phyloP scores from a whole-genome alignment of 768 basidiomycete species.

The Rhizopogon rudus region DNA sequence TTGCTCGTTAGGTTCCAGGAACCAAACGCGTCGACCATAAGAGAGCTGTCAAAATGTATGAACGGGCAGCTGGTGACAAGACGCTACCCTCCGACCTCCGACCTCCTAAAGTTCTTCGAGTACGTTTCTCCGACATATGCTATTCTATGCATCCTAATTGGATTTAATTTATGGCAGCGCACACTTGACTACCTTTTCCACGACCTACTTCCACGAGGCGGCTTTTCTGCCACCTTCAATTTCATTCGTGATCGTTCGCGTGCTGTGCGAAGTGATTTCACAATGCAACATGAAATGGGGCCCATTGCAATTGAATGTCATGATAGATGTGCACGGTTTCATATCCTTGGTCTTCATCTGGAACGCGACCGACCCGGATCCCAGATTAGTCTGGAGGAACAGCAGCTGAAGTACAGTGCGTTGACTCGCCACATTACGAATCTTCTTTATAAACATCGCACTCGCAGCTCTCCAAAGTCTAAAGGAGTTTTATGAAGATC shows the following conservation, averaged over 20 bases:
- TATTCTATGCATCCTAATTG: neutral
- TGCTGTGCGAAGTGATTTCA: slow-evolving; percentile 89
- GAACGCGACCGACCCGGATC: slow-evolving; percentile 54
- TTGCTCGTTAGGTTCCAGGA: slow-evolving; percentile 58
- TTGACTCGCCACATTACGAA: slow-evolving; percentile 7
- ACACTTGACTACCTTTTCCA: slow-evolving; percentile 94
- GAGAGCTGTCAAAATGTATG: slow-evolving; percentile 91
- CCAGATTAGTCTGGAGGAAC: slow-evolving; percentile 70
- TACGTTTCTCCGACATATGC: slow-evolving; percentile 21
- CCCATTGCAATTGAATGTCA: slow-evolving; percentile 81
- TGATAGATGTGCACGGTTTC: slow-evolving; percentile 91
- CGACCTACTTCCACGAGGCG: slow-evolving; percentile 63
- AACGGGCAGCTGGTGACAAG: slow-evolving; percentile 92
- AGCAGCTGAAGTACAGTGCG: slow-evolving; percentile 90
- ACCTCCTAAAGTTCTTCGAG: slow-evolving; percentile 80
- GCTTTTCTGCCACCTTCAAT: slow-evolving; percentile 65
- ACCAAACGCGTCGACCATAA: slow-evolving; percentile 84
- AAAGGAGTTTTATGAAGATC: slow-evolving; percentile 91
- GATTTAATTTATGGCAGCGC: slow-evolving; percentile 35
- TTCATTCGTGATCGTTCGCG: slow-evolving; percentile 94
- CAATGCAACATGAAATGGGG: slow-evolving; percentile 83
- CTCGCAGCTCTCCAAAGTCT: slow-evolving; percentile 82
- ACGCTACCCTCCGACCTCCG: slow-evolving; percentile 88
- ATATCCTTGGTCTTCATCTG: slow-evolving; percentile 77
- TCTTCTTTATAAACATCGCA: neutral